These are phyloP conservation scores for Phytophthora capsici DNA, from an alignment of 352 stramenopile species.

Conservation along the genomic window DNA sequence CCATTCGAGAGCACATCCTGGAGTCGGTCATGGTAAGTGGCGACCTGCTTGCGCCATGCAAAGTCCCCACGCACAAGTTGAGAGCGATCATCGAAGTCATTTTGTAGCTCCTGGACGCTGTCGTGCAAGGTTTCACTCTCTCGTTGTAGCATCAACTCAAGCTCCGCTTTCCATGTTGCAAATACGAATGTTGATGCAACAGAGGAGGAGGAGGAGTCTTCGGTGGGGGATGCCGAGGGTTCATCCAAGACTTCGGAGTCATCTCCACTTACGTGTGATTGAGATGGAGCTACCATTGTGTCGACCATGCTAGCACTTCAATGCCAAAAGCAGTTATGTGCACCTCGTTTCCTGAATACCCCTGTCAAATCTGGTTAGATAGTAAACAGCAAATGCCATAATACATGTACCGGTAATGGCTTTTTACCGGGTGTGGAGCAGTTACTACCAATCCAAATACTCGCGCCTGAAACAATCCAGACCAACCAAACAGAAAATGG, in stretches of 20 bases:
- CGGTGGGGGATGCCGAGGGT: neutral
- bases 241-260: neutral
- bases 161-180: conserved; percentile 40
- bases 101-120: conserved; percentile 46
- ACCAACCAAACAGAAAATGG: too few relatives aligned
- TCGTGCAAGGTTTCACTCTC: conserved; percentile 35
- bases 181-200: conserved; percentile 33
- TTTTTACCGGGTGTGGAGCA: too few relatives aligned
- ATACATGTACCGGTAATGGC: too few relatives aligned
- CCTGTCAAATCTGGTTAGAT: too few relatives aligned
- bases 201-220: neutral
- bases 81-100: conserved; percentile 60
- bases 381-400: too few relatives aligned
- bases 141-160: conserved; percentile 39
- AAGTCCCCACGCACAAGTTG: conserved; percentile 67
- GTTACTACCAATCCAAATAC: too few relatives aligned
- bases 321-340: too few relatives aligned
- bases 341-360: too few relatives aligned
- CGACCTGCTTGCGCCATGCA: conserved; percentile 67
- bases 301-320: neutral
- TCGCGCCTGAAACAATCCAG: too few relatives aligned
- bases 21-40: conserved; percentile 50
- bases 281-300: neutral
- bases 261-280: neutral
- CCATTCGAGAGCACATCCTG: conserved; percentile 45